A percentile compares a stretch with the other conserved stretches of the same genome.
Conservation (phyloP, 805 yeast species). For the Candida koratica region DNA sequence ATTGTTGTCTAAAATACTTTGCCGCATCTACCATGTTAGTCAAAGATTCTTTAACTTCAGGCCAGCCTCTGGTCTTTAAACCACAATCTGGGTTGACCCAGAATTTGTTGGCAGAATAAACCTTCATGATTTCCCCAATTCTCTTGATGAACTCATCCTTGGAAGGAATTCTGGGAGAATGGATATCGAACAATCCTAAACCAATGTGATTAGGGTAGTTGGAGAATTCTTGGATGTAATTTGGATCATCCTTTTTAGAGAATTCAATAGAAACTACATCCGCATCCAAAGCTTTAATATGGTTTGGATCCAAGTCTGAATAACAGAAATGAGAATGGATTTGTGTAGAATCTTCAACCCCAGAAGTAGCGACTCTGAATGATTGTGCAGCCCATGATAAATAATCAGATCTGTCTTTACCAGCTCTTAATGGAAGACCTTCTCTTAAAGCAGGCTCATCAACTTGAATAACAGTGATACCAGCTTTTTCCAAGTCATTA, state of each 20-base stretch:
- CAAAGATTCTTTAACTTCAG: conserved; percentile 90
- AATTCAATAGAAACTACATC: conserved; percentile 99
- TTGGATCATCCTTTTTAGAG: conserved; percentile 99
- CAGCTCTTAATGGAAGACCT: conserved; percentile 99
- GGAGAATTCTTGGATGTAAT: conserved; percentile 95
- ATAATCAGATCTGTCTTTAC: conserved; percentile 94
- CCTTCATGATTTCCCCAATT: conserved; percentile 90
- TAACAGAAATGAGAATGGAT: conserved; percentile 99
- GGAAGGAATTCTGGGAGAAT: conserved; percentile 99
- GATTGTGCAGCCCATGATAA: conserved; percentile 99
- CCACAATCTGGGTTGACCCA: conserved; percentile 99
- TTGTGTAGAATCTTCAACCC: conserved; percentile 92
- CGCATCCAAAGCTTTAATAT: conserved; percentile 98
- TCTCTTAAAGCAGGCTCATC: conserved; percentile 99
- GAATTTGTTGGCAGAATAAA: conserved; percentile 95
- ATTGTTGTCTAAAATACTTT: conserved; percentile 68
- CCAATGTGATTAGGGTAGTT: conserved; percentile 99
- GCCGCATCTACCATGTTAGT: conserved; percentile 99
- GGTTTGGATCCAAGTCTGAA: conserved; percentile 99
- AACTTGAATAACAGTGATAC: conserved; percentile 96
- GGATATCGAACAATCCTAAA: conserved; percentile 97
- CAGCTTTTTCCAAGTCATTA: conserved; percentile 95
- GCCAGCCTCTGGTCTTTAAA: conserved; percentile 99
- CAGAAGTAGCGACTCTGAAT: conserved; percentile 98
- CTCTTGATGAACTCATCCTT: conserved; percentile 93